Percentiles rank a stretch among this genome's conserved stretches.
Conservation (phyloP, 2,329 filamentous ascomycete genomes). For the Volutella citrinella region DNA sequence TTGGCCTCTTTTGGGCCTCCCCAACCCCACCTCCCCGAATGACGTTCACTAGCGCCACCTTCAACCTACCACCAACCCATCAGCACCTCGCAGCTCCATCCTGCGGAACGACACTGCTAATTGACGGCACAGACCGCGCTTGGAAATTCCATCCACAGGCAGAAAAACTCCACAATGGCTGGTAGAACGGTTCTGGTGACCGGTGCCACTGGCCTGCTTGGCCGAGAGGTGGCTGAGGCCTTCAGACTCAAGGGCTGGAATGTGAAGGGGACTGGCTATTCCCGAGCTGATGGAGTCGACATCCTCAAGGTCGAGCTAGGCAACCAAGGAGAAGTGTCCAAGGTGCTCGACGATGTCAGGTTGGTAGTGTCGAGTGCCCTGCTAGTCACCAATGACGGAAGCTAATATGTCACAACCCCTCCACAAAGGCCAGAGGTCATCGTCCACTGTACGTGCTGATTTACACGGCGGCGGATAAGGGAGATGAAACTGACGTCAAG, state of each 20-base stretch:
- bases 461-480: neutral
- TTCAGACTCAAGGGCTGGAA: conserved; percentile 64
- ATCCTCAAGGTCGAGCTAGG: conserved; percentile 60
- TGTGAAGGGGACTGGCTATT: conserved; percentile 72
- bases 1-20: too few species aligned
- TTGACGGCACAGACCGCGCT: too few species aligned
- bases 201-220: conserved; percentile 80
- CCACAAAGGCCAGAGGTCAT: conserved; percentile 66
- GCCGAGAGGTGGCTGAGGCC: conserved; percentile 70
- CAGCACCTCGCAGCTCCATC: too few species aligned
- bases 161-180: too few species aligned
- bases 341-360: conserved; percentile 52
- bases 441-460: conserved; percentile 70
- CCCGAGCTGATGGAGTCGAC: conserved; percentile 66
- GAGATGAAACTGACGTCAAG: conserved; percentile 13
- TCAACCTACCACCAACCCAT: too few species aligned
- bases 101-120: too few species aligned
- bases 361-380: too few species aligned
- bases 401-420: conserved; percentile 6
- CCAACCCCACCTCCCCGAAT: too few species aligned
- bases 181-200: conserved; percentile 66
- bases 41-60: too few species aligned
- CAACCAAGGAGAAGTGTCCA: conserved; percentile 44
- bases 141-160: too few species aligned
- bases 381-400: too few species aligned